phyloP scores from a whole-genome alignment of 805 yeast genomes.

The Candida qinlingensis region DNA sequence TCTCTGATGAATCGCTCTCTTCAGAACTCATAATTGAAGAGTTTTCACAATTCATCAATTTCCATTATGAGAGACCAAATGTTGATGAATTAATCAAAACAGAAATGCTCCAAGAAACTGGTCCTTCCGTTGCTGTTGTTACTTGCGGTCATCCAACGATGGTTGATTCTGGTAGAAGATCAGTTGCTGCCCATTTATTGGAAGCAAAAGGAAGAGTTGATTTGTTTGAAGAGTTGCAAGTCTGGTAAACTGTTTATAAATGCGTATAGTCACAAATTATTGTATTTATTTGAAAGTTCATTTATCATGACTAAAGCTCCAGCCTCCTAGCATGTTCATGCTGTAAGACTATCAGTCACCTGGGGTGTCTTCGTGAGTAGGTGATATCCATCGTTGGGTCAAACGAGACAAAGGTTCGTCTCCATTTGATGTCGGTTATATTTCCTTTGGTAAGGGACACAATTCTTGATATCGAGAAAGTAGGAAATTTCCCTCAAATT shows the following conservation, averaged over 20 bases:
- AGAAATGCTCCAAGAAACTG: conserved; percentile 28
- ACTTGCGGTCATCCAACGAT: conserved; percentile 60
- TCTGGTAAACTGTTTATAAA: conserved; percentile 41
- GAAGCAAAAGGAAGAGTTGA: conserved; percentile 48
- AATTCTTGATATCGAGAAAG: not conserved
- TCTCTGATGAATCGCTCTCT: not conserved
- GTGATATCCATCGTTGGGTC: too few relatives aligned
- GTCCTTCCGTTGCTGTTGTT: conserved; percentile 43
- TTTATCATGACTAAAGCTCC: too few relatives aligned
- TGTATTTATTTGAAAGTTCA: too few relatives aligned
- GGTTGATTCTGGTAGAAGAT: conserved; percentile 49
- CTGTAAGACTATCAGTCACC: too few relatives aligned
- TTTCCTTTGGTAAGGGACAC: not conserved
- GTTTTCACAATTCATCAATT: conserved; percentile 20
- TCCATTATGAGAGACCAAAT: conserved; percentile 44
- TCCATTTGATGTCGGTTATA: too few relatives aligned
- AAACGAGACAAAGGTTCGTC: too few relatives aligned
- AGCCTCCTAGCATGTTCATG: too few relatives aligned
- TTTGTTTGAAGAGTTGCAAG: conserved; percentile 69
- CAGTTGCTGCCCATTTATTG: conserved; percentile 37
- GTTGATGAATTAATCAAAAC: conserved; percentile 31
- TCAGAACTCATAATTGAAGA: not conserved
- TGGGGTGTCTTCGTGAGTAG: too few relatives aligned
- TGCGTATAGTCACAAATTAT: too few relatives aligned
- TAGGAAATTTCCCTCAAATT: not conserved